Percentiles rank a stretch among this genome's conserved stretches.
These are phyloP conservation scores for Corynespora cassiicola DNA, from an alignment of 2,329 filamentous ascomycete species.

Conservation along the genomic window DNA sequence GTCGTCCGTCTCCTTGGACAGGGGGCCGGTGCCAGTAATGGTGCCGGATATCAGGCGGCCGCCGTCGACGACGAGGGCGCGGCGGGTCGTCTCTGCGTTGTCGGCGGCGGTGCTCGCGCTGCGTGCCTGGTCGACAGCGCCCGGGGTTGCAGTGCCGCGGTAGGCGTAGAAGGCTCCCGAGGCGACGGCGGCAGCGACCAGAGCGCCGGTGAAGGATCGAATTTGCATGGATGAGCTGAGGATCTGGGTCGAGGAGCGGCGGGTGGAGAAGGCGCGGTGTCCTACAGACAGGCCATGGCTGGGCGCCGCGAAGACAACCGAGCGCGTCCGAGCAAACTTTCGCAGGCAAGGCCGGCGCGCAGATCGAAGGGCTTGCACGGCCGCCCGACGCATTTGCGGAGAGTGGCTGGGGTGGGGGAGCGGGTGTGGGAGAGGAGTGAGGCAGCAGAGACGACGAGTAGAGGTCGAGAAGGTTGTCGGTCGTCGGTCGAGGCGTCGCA, in stretches of 20 bases:
- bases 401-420: conserved; percentile 22
- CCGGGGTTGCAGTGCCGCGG: conserved; percentile 48
- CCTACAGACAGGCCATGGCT: conserved; percentile 56
- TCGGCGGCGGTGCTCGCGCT: conserved; percentile 41
- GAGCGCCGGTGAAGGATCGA: conserved; percentile 69
- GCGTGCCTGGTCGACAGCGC: conserved; percentile 37
- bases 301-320: conserved; percentile 37
- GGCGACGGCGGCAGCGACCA: conserved; percentile 72
- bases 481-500: no score
- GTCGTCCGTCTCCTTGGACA: conserved; percentile 87
- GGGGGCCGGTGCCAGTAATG: conserved; percentile 82
- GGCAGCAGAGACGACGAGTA: conserved; percentile 10
- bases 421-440: no score
- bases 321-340: conserved; percentile 61
- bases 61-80: conserved; percentile 84
- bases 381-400: conserved; percentile 74
- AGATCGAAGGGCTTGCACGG: conserved; percentile 71
- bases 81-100: conserved; percentile 62
- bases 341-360: conserved; percentile 70
- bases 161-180: conserved; percentile 81
- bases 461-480: conserved; percentile 9
- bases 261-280: conserved; percentile 53
- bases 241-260: conserved; percentile 50
- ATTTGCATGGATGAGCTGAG: conserved; percentile 77
- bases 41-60: conserved; percentile 90